These are phyloP conservation scores for Asterochloris sp. DNA, from an alignment of 139 green algal genomes.

Conservation along the genomic window DNA sequence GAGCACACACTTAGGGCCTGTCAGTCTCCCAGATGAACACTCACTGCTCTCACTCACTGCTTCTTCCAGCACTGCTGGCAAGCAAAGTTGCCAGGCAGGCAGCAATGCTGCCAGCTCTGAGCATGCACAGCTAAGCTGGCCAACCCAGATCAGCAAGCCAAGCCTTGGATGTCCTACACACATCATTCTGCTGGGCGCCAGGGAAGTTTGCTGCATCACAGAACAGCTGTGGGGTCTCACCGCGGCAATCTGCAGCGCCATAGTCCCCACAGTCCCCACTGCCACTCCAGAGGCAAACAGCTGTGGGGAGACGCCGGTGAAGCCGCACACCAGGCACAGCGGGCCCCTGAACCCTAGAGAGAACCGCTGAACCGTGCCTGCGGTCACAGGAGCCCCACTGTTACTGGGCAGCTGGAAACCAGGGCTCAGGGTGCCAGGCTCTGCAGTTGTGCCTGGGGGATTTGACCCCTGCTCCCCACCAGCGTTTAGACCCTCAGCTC, in stretches of 20 bases:
- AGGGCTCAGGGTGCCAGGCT: no score
- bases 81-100: neutral
- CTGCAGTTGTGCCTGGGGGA: no score
- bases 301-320: constrained; percentile 21
- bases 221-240: neutral
- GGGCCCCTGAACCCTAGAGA: constrained; percentile 32
- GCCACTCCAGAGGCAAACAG: constrained; percentile 25
- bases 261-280: constrained; percentile 19
- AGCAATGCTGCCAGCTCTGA: neutral
- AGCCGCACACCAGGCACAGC: constrained; percentile 31
- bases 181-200: no score
- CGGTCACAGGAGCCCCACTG: neutral
- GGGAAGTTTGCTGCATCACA: neutral
- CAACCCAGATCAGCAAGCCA: neutral
- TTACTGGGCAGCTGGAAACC: no score
- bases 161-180: neutral
- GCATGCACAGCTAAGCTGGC: neutral
- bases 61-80: neutral
- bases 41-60: neutral
- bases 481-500: no score
- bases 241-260: constrained; percentile 18
- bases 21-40: neutral
- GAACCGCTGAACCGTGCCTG: constrained; percentile 32
- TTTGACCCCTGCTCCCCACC: no score
- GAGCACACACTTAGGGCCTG: neutral